These are phyloP conservation scores for Suillus ampliporus DNA, from an alignment of 768 basidiomycete species.

Conservation along the genomic window DNA sequence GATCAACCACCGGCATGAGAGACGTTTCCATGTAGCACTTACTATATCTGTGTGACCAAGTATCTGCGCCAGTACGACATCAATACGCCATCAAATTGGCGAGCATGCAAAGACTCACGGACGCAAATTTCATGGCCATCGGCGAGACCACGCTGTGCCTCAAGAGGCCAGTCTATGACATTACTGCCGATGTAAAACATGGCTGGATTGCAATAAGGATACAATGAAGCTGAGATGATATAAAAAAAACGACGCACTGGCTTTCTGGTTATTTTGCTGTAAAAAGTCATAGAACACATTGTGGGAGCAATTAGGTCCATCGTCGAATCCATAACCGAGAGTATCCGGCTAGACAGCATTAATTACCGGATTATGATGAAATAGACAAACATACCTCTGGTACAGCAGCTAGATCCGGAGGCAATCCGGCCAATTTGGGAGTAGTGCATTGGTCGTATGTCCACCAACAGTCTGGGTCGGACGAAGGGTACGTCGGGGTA, in stretches of 20 bases:
- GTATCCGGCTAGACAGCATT: slow-evolving; percentile 48
- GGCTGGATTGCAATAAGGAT: slow-evolving; percentile 38
- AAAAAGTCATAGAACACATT: slow-evolving; percentile 67
- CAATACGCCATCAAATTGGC: neutral
- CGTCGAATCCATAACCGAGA: slow-evolving; percentile 66
- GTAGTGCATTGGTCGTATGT: slow-evolving; percentile 45
- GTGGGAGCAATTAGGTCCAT: slow-evolving; percentile 69
- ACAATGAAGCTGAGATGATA: neutral
- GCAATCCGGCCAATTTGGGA: slow-evolving; percentile 52
- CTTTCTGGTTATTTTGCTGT: slow-evolving; percentile 57
- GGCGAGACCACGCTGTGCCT: slow-evolving; percentile 55
- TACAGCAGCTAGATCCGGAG: slow-evolving; percentile 48
- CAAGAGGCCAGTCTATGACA: slow-evolving; percentile 58
- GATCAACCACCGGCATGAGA: neutral
- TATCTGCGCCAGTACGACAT: slow-evolving; percentile 24
- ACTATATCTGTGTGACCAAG: slow-evolving; percentile 53
- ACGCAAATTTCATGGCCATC: slow-evolving; percentile 69
- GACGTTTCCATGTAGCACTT: slow-evolving; percentile 18
- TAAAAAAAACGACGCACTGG: slow-evolving; percentile 50
- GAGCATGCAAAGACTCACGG: slow-evolving; percentile 47
- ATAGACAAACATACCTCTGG: slow-evolving; percentile 47
- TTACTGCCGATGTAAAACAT: slow-evolving; percentile 71
- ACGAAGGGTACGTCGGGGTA: slow-evolving; percentile 39
- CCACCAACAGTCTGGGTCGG: slow-evolving; percentile 59
- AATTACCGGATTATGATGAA: neutral